A percentile compares a stretch with the other conserved stretches of the same genome.
phyloP scores from a whole-genome alignment of 176 grass and related monocot genomes.

The Hsuehochloa calcarea region DNA sequence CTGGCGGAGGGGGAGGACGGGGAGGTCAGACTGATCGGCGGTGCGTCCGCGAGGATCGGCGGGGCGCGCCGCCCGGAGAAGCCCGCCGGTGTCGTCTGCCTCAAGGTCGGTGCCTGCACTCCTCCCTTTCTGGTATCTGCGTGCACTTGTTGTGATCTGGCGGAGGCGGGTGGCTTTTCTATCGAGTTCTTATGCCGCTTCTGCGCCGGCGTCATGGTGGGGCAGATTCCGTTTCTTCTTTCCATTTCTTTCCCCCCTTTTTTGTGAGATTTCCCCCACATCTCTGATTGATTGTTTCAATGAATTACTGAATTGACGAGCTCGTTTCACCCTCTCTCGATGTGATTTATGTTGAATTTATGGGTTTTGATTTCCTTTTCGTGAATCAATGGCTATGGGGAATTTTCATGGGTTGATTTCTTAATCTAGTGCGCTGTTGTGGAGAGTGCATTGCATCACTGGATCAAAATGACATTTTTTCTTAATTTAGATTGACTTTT shows the following conservation, averaged over 20 bases:
- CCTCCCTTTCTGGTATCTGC: background rate
- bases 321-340: background rate
- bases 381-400: no score
- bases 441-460: constrained; percentile 4
- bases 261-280: background rate
- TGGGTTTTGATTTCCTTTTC: no score
- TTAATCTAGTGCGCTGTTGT: background rate
- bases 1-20: constrained; percentile 10
- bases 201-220: no score
- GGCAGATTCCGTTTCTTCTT: background rate
- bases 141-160: constrained; percentile 23
- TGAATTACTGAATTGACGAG: background rate
- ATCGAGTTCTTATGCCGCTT: no score
- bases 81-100: constrained; percentile 44
- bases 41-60: constrained; percentile 31
- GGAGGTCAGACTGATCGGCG: constrained; percentile 60
- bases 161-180: no score
- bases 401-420: background rate
- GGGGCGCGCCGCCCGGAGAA: constrained; percentile 33
- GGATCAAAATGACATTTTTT: no score
- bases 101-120: constrained; percentile 25
- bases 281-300: background rate
- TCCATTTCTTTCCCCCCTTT: background rate
- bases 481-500: background rate
- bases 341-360: background rate